Conservation (phyloP, 345 rosid genomes). For the Cardamine chenopodiifolia region DNA sequence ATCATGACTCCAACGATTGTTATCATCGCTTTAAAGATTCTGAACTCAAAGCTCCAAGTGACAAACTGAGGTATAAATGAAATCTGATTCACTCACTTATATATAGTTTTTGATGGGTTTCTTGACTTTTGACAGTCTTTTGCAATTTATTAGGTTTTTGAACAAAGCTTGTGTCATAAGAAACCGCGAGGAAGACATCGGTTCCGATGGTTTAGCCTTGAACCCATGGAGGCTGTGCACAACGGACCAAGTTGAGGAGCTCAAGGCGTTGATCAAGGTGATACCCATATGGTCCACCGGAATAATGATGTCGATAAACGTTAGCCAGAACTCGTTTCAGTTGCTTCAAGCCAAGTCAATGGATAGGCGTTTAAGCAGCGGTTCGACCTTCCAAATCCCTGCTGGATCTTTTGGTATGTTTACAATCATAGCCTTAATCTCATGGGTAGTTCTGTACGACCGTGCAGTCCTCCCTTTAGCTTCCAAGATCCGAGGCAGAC, state of each 20-base stretch:
- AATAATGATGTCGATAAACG: conserved; percentile 60
- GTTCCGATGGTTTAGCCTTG: conserved; percentile 58
- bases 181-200: conserved; percentile 56
- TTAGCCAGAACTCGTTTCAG: conserved; percentile 70
- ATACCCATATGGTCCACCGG: conserved; percentile 81
- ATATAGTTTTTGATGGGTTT: not conserved
- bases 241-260: conserved; percentile 77
- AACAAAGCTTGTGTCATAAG: conserved; percentile 72
- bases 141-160: conserved; percentile 54
- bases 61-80: conserved; percentile 52
- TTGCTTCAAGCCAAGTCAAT: conserved; percentile 74
- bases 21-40: conserved; percentile 59
- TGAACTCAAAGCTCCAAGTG: conserved; percentile 51
- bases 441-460: conserved; percentile 72
- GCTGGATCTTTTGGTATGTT: conserved; percentile 72
- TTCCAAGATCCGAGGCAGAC: conserved; percentile 66
- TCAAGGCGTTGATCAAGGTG: conserved; percentile 69
- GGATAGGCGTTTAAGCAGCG: conserved; percentile 57
- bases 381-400: conserved; percentile 67
- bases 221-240: conserved; percentile 84
- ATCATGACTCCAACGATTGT: conserved; percentile 42
- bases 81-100: not conserved
- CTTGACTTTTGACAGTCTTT: not conserved
- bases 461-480: conserved; percentile 72
- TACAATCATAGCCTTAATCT: conserved; percentile 47